These are phyloP conservation scores for Aureobasidium melanogenum DNA, from an alignment of 2,329 filamentous ascomycete species.

Conservation along the genomic window DNA sequence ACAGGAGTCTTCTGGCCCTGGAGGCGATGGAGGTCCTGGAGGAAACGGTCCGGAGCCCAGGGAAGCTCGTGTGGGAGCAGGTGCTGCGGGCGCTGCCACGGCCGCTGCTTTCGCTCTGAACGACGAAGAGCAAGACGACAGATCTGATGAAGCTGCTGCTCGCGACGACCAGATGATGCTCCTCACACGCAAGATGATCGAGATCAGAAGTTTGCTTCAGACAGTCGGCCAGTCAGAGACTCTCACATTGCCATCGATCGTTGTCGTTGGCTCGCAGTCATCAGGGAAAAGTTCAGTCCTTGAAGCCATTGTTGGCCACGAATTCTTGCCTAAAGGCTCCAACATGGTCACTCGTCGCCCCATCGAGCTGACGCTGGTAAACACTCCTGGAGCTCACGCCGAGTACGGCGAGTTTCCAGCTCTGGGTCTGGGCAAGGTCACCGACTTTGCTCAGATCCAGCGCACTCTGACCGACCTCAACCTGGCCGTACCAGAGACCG, in stretches of 20 bases:
- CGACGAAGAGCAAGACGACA: constrained; percentile 52
- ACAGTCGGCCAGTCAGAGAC: constrained; percentile 86
- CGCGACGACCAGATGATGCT: constrained; percentile 99
- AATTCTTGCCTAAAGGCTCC: constrained; percentile 93
- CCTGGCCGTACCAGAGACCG: constrained; percentile 75
- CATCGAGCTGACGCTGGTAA: constrained; percentile 92
- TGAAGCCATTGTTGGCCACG: constrained; percentile 94
- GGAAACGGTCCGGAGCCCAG: constrained; percentile 26
- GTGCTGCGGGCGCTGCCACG: constrained; percentile 59
- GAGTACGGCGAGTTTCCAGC: constrained; percentile 97
- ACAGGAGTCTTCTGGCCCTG: constrained; percentile 20
- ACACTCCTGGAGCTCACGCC: constrained; percentile 75
- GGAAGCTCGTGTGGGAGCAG: constrained; percentile 39
- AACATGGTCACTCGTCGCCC: constrained; percentile 97
- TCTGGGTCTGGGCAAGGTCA: constrained; percentile 78
- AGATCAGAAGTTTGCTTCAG: constrained; percentile 86
- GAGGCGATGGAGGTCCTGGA: constrained; percentile 29
- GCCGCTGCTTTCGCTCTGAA: constrained; percentile 74
- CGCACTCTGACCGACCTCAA: constrained; percentile 92
- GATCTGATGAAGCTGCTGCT: constrained; percentile 56
- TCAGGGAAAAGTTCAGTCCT: constrained; percentile 96
- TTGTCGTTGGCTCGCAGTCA: constrained; percentile 98
- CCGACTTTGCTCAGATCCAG: constrained; percentile 87
- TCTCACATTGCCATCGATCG: constrained; percentile 85
- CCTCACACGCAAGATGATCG: constrained; percentile 98